phyloP scores from a whole-genome alignment of 345 rosid genomes.

The Hibiscus mutabilis region DNA sequence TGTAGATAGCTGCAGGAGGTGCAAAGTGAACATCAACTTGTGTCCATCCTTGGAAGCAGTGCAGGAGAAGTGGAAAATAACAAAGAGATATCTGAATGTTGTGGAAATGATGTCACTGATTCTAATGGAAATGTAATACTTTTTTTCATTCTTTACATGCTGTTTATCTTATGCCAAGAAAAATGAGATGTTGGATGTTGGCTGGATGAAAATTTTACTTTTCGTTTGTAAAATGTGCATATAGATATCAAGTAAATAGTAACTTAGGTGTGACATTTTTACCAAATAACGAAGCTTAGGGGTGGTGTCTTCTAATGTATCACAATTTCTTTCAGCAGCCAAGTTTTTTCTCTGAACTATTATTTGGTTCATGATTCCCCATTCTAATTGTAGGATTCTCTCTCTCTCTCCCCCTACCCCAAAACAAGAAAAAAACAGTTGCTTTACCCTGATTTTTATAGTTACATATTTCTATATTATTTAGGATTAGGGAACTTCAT shows the following conservation, averaged over 20 bases:
- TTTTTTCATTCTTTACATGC: slow-evolving; percentile 1
- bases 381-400: background rate
- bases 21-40: slow-evolving; percentile 29
- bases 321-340: background rate
- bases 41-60: slow-evolving; percentile 18
- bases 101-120: slow-evolving; percentile 24
- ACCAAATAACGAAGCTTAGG: background rate
- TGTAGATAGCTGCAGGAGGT: slow-evolving; percentile 58
- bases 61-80: slow-evolving; percentile 20
- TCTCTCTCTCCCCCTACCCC: background rate
- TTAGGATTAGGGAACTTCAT: background rate
- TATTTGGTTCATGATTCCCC: background rate
- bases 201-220: background rate
- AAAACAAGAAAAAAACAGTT: background rate
- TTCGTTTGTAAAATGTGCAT: background rate
- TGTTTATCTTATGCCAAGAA: background rate
- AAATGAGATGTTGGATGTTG: slow-evolving; percentile 7
- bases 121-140: slow-evolving; percentile 59
- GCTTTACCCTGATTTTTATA: background rate
- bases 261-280: background rate
- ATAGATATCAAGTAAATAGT: background rate
- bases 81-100: slow-evolving; percentile 22
- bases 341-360: background rate
- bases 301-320: background rate
- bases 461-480: background rate